Percentiles rank a stretch among this genome's conserved stretches.
phyloP scores from a whole-genome alignment of 139 green algal species.

The Tetradesmus lagerheimii region DNA sequence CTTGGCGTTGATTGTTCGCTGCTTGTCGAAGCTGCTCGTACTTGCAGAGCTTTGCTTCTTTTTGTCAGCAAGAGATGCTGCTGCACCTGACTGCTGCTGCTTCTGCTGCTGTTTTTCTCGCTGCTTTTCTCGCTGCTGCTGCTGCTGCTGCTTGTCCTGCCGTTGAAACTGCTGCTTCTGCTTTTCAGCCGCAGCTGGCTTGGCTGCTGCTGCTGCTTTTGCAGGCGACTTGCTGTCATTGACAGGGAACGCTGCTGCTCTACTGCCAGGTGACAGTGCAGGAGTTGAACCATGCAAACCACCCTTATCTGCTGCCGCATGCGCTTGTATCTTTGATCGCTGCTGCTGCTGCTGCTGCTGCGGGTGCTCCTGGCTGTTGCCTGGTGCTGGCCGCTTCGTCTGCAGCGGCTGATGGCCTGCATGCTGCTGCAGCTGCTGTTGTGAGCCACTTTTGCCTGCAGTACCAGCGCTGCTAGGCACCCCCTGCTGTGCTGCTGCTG shows the following conservation, averaged over 20 bases:
- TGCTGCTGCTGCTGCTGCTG: slow-evolving; percentile 33
- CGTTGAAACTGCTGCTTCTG: neutral
- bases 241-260: neutral
- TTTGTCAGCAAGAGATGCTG: neutral
- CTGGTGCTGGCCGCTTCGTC: neutral
- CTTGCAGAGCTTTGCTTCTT: neutral
- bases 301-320: neutral
- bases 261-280: neutral
- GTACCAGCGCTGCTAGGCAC: neutral
- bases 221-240: neutral
- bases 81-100: neutral
- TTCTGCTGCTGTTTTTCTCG: neutral
- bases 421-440: slow-evolving; percentile 21
- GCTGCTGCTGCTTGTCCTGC: neutral
- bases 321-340: neutral
- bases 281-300: neutral
- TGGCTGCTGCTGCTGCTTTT: neutral
- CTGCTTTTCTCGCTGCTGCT: neutral
- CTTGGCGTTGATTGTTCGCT: neutral
- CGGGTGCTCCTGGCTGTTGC: neutral
- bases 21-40: neutral
- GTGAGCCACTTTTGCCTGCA: neutral
- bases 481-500: slow-evolving; percentile 6
- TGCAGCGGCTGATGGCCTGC: neutral
- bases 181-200: neutral